These are phyloP conservation scores for Phytophthora pistaciae DNA, from an alignment of 352 stramenopile genomes.

Conservation along the genomic window DNA sequence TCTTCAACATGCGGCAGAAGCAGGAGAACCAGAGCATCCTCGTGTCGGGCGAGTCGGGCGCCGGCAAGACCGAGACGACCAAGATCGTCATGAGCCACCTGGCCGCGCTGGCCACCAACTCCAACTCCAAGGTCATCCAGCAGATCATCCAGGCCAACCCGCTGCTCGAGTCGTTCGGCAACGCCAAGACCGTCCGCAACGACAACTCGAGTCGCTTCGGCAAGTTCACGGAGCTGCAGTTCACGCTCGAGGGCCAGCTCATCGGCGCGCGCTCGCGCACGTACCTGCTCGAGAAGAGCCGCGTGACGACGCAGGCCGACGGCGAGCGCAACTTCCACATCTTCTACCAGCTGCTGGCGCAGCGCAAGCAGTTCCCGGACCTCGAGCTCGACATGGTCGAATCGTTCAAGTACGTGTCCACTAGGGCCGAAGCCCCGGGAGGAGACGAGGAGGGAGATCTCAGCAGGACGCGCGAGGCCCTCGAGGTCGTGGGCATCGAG, in stretches of 20 bases:
- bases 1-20: constrained; percentile 80
- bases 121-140: constrained; percentile 92
- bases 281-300: constrained; percentile 94
- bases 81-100: constrained; percentile 97
- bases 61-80: constrained; percentile 97
- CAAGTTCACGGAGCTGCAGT: constrained; percentile 91
- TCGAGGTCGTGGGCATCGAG: constrained; percentile 91
- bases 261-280: constrained; percentile 87
- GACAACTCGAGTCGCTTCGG: constrained; percentile 89
- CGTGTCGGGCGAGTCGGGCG: constrained; percentile 95
- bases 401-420: constrained; percentile 80
- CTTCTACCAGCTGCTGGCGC: constrained; percentile 93
- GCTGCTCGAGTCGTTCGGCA: constrained; percentile 88
- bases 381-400: constrained; percentile 54
- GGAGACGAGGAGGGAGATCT: constrained; percentile 73
- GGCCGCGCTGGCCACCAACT: constrained; percentile 82
- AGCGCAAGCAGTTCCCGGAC: constrained; percentile 64
- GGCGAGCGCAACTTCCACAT: constrained; percentile 96
- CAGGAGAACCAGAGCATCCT: constrained; percentile 95
- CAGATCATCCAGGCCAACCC: constrained; percentile 96
- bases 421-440: constrained; percentile 33
- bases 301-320: constrained; percentile 84
- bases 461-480: constrained; percentile 79
- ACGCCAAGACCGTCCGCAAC: constrained; percentile 88
- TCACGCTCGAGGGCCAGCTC: constrained; percentile 73